Evolutionary conservation across 805 yeast genomes (phyloP), one percentile per base, ranked within the genome.

Genomic region (Diddensiella transvaalensis): DNA sequence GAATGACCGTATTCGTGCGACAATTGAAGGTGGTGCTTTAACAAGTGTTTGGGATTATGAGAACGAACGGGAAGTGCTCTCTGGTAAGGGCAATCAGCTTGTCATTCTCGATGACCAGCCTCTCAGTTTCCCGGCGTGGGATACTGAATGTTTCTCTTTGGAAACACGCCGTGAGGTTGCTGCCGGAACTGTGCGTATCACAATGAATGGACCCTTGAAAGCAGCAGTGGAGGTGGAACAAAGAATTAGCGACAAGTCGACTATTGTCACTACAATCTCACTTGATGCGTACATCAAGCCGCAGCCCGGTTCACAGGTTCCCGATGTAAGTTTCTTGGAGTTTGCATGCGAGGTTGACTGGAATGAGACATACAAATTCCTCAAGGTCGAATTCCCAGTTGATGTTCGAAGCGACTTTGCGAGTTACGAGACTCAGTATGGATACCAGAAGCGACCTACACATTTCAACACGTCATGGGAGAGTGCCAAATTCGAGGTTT

Each of bases 401-500:
- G 85, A 86, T 23, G 75, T 91, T 17, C 79, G 79, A 56, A 75
- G 79, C 35, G 93, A 90, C 18, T 74, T 61, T 47, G 98, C 96
- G 1, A 79, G 82, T 49, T 93, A 87, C 65, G 99, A 91, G 66
- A 89, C 97, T 1, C 96, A 90, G 65, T 91, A 87, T 67, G 99
- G 99, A 46, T 68, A 86, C 40, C 91, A 96, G 3, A 82, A 78
- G 60, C 79, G 98, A 56, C 96, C 98, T 42, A 91, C 98, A 0
- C 97, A 91, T 67, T 91, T 74, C 70, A 93, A 91, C 64, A 91
- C 99, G 0, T 73, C 87, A 0, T 91, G 98, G 98, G 99, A 91
- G 61, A 84, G 85, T 29, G 98, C 98, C 49, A 90, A 89, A 65
- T 91, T 91, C 66, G 99, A 91, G 68, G 96, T 89, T 8, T 87